Base-by-base conservation (phyloP, 139 green algal species). In the Chlamydomonas urium region DNA sequence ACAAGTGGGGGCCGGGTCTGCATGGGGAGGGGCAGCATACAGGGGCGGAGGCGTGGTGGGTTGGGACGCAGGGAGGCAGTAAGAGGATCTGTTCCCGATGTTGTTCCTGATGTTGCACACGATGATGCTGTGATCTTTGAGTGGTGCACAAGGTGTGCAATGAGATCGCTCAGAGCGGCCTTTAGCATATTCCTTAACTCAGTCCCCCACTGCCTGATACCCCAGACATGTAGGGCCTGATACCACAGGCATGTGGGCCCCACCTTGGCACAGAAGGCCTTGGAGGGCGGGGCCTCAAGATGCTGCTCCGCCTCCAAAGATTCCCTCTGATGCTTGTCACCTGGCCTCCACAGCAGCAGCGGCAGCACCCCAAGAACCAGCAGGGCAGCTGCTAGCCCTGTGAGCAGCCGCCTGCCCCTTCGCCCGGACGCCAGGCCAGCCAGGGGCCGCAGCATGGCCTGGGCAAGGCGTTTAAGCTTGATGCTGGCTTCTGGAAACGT, bases 1-100 rank as follows among this genome's bases (percentile, higher is more conserved):
- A 89, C 81, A 45, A 88, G 57, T 0, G 83, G 83, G 0, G 74
- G 75, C 0, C 70, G 69, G 10, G 42, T 6, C 75, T 81, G 48
- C 1, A 70, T 50, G n/a, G n/a, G n/a, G n/a, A n/a, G n/a, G n/a
- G n/a, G n/a, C n/a, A n/a, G n/a, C n/a, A n/a, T n/a, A n/a, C 26
- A 63, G 26, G 26, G 17, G 26, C 17, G 45, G 17, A 56, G 45
- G 45, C 21, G 17, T 56, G 45, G 21, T 17, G 21, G 21, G 17
- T 56, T 26, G 21, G 45, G 45, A 56, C 17, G 17, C 17, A 26
- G 45, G 21, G 17, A 56, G 17, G 45, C 17, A 26, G 45, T 56
- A 56, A 21, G 21, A 56, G 21, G 45, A 21, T 56, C 21, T 56
- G 45, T 56, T n/a, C n/a, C n/a, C 17, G 21, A 56, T 56, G 45